A percentile compares a stretch with the other conserved stretches of the same genome.
Evolutionary conservation across 2,329 filamentous ascomycete species (phyloP).

Genomic region (Colletotrichum navitas): DNA sequence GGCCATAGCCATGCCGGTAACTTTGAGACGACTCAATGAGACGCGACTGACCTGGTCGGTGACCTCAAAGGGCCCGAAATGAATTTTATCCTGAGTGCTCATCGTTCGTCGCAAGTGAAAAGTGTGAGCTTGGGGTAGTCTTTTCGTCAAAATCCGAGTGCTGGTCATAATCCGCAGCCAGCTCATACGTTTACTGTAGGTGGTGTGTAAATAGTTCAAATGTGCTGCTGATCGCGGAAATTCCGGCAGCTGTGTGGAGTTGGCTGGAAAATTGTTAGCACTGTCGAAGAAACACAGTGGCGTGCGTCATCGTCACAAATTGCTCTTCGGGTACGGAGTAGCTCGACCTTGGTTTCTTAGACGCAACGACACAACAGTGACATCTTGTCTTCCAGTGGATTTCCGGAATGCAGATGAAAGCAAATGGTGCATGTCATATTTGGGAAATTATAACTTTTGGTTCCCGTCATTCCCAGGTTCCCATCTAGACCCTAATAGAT

Average conservation of each 20-base stretch:
- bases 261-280: conserved; percentile 36
- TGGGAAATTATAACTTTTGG: conserved; percentile 21
- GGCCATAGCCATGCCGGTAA: too few relatives aligned
- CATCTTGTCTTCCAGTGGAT: not conserved
- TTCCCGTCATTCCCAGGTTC: not conserved
- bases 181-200: not conserved
- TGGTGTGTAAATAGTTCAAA: not conserved
- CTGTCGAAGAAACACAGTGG: conserved; percentile 11
- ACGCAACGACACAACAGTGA: not conserved
- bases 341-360: not conserved
- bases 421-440: not conserved
- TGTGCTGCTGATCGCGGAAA: not conserved
- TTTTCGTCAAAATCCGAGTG: not conserved
- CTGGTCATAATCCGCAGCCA: conserved; percentile 18
- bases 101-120: conserved; percentile 43
- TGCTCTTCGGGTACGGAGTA: not conserved
- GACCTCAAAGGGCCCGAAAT: conserved; percentile 83
- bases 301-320: conserved; percentile 39
- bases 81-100: conserved; percentile 56
- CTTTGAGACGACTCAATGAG: conserved; percentile 1
- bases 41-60: conserved; percentile 73
- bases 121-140: conserved; percentile 6
- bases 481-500: conserved; percentile 31
- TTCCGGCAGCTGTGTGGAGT: conserved; percentile 22
- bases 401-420: too few relatives aligned